Evolutionary conservation across 2,329 filamentous ascomycete species (phyloP).

Genomic region (Amauroascus verrucosus): DNA sequence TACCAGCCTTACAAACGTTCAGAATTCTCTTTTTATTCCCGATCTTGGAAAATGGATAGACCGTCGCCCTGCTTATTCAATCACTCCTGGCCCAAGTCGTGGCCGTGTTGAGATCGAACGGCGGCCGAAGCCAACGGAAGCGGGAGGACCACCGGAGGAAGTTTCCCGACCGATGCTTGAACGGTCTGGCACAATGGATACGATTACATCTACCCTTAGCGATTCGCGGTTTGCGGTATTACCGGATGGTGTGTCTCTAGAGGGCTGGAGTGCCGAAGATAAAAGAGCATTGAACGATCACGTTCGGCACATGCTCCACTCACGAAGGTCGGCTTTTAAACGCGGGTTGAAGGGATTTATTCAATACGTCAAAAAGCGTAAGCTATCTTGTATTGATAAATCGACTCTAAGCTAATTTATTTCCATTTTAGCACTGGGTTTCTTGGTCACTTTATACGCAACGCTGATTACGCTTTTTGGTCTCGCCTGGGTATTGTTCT

Average conservation of each 20-base stretch:
- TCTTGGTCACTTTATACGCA: constrained; percentile 75
- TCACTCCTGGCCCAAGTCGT: constrained; percentile 40
- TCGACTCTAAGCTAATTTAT: background rate
- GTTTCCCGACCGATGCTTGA: constrained; percentile 12
- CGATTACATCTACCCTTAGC: constrained; percentile 57
- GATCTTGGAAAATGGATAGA: constrained; percentile 68
- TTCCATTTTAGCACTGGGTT: constrained; percentile 52
- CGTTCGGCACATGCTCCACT: constrained; percentile 80
- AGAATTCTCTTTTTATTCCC: constrained; percentile 79
- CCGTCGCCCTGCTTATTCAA: constrained; percentile 64
- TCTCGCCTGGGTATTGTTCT: constrained; percentile 78
- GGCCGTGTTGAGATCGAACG: background rate
- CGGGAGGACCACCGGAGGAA: constrained; percentile 18
- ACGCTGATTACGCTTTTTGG: constrained; percentile 75
- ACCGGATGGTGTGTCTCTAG: constrained; percentile 60
- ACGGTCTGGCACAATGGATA: constrained; percentile 48
- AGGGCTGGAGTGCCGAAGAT: constrained; percentile 65
- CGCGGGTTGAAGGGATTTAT: constrained; percentile 68
- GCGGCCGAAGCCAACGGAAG: constrained; percentile 1
- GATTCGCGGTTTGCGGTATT: constrained; percentile 69
- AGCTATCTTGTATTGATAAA: constrained; percentile 23
- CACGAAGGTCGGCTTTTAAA: constrained; percentile 67
- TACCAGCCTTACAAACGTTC: constrained; percentile 76
- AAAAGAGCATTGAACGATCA: constrained; percentile 72
- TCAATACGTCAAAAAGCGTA: constrained; percentile 63